A percentile compares a stretch with the other conserved stretches of the same genome.
Conservation (phyloP, 345 rosid species). For the Salix exigua region DNA sequence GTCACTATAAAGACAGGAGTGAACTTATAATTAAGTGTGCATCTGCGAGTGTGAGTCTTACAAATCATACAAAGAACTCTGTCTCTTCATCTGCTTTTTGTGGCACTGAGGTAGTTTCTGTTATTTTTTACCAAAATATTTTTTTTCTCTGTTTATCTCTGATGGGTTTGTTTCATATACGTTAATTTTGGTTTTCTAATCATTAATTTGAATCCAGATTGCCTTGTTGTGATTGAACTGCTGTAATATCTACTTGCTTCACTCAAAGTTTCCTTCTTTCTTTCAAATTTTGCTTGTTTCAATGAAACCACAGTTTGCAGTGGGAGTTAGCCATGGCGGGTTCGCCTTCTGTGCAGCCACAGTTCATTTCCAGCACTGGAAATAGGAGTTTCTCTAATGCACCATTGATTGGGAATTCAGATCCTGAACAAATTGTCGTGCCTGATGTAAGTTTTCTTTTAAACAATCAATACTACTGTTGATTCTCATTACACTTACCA, state of each 20-base stretch:
- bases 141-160: background rate
- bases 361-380: slow-evolving; percentile 71
- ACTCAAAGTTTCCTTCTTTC: background rate
- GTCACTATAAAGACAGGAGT: too few relatives aligned
- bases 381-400: slow-evolving; percentile 54
- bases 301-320: background rate
- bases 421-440: slow-evolving; percentile 61
- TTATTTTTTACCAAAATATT: background rate
- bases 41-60: background rate
- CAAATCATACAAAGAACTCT: background rate
- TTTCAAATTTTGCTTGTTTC: background rate
- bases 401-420: slow-evolving; percentile 58
- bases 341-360: slow-evolving; percentile 49
- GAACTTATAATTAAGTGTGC: too few relatives aligned
- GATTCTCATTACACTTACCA: background rate
- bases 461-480: background rate
- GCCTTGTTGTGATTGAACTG: background rate
- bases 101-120: background rate
- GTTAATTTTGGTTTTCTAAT: background rate
- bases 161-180: background rate
- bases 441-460: slow-evolving; percentile 53
- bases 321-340: slow-evolving; percentile 27
- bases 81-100: background rate
- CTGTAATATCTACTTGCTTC: background rate
- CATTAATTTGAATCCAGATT: background rate